phyloP scores from a whole-genome alignment of 805 yeast species.

The Metschnikowia hibisci region DNA sequence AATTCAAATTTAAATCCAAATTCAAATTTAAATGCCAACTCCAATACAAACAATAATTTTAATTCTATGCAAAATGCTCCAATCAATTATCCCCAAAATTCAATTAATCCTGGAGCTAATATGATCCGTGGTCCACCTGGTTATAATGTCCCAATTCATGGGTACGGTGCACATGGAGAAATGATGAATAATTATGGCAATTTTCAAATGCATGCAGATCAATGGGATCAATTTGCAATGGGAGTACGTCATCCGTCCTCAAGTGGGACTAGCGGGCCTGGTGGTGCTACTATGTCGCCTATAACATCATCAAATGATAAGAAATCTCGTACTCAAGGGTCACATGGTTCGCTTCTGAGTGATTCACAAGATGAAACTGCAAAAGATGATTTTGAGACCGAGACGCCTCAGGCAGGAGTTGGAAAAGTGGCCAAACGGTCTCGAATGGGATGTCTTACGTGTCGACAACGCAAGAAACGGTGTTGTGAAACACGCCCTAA shows the following conservation, averaged over 20 bases:
- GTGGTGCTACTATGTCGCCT: background rate
- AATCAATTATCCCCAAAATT: no score
- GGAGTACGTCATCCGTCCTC: slow-evolving; percentile 7
- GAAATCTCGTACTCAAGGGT: slow-evolving; percentile 1
- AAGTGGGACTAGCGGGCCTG: slow-evolving; percentile 1
- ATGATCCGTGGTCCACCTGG: slow-evolving; percentile 5
- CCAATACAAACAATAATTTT: no score
- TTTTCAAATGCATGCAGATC: slow-evolving; percentile 13
- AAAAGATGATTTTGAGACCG: slow-evolving; percentile 1
- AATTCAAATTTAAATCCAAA: no score
- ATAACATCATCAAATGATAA: background rate
- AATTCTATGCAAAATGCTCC: no score
- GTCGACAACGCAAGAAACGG: slow-evolving; percentile 72
- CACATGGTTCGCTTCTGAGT: slow-evolving; percentile 5
- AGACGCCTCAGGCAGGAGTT: slow-evolving; percentile 1
- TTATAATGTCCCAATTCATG: slow-evolving; percentile 13
- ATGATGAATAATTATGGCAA: slow-evolving; percentile 7
- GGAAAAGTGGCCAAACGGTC: slow-evolving; percentile 43
- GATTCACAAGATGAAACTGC: slow-evolving; percentile 8
- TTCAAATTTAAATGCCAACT: no score
- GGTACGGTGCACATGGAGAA: slow-evolving; percentile 8
- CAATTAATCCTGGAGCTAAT: no score
- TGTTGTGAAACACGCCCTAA: slow-evolving; percentile 69
- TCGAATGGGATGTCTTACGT: slow-evolving; percentile 73
- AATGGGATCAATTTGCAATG: slow-evolving; percentile 15